Evolutionary conservation across 2,329 filamentous ascomycete genomes (phyloP), one percentile per base, ranked within the genome.

Genomic region (Podosphaera aphanis): DNA sequence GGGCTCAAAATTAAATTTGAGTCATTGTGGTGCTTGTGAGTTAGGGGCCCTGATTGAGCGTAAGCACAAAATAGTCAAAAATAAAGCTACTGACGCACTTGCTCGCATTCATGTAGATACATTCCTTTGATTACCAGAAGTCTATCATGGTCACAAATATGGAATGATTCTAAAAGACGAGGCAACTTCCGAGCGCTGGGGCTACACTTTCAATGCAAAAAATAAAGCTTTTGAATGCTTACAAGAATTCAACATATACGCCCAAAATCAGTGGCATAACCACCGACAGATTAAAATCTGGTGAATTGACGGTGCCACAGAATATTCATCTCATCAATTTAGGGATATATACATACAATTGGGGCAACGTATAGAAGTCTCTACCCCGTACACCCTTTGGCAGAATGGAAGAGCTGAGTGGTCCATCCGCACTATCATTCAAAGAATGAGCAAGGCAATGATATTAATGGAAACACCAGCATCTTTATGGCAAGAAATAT

Each of bases 81-180:
- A 44, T 25, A 36, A 23, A 23, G 2, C 10, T 2, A 23, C 5
- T n/a, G 42, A 44, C n/a, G 42, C 42, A 2, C 42, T 44, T 6
- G 42, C 42, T 23, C 31, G 29, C 15, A 44, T 44, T 16, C 42
- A 44, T 16, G 29, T 44, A 2, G 42, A 44, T 23, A 37, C 42
- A 2, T 44, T 44, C 10, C 42, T 36, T 10, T 16, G 21, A 15
- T 36, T 29, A 18, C 42, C 31, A 21, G 16, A 41, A 18, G 21
- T 19, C 39, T 41, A 13, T 13, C 5, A 23, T 41, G n/a, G 10
- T 41, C 39, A 41, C 39, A 41, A 41, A 3, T 41, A 41, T 25
- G 39, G 39, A 6, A 23, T 41, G 21, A 41, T 41, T 4, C 25
- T 23, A 41, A 41, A 3, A 7, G 39, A 41, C 6, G 21, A 27